Evolutionary conservation across 306 rosid genomes (phyloP).

Genomic region (cucumber (Cucumis sativus)): DNA sequence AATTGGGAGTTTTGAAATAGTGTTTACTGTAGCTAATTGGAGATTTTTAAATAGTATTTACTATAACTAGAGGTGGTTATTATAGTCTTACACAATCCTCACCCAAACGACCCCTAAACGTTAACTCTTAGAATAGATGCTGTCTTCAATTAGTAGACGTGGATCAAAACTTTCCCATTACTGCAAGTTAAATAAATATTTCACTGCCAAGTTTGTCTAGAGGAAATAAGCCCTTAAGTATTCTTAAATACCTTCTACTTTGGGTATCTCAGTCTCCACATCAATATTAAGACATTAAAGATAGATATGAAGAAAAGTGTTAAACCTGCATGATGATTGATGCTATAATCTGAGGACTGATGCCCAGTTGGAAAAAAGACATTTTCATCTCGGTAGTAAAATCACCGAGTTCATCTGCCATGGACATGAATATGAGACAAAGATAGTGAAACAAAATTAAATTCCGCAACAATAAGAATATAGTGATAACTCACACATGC

Average conservation of each 20-base stretch:
- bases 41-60: too few relatives aligned
- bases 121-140: not conserved
- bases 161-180: not conserved
- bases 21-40: too few relatives aligned
- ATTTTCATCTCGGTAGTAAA: constrained; percentile 73
- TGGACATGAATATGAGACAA: constrained; percentile 21
- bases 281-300: not conserved
- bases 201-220: not conserved
- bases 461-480: not conserved
- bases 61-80: too few relatives aligned
- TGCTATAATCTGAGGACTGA: constrained; percentile 94
- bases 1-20: too few relatives aligned
- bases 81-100: too few relatives aligned
- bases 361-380: constrained; percentile 95
- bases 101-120: too few relatives aligned
- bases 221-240: not conserved
- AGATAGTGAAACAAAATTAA: not conserved
- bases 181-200: not conserved
- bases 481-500: not conserved
- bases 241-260: not conserved
- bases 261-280: not conserved
- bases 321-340: constrained; percentile 95
- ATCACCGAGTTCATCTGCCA: constrained; percentile 96
- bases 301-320: constrained; percentile 2
- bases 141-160: not conserved